phyloP scores from a whole-genome alignment of 805 yeast species.

The Metschnikowia cerradonensis region DNA sequence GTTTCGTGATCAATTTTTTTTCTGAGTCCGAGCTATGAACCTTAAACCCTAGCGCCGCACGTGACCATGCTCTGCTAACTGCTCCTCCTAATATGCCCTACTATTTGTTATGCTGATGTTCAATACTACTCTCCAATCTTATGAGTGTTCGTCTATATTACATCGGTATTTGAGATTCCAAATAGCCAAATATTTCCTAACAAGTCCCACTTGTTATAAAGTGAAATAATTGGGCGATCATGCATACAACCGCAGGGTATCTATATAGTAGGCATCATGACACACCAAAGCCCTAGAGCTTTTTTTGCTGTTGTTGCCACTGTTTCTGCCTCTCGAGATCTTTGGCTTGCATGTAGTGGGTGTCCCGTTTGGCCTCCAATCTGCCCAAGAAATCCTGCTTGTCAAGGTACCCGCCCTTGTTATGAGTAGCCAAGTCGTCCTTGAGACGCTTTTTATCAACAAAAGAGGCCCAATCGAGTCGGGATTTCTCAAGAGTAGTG shows the following conservation, averaged over 20 bases:
- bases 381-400: conserved; percentile 84
- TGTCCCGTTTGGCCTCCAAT: conserved; percentile 59
- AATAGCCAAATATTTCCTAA: no score
- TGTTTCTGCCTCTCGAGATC: conserved; percentile 29
- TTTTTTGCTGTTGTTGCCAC: conserved; percentile 17
- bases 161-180: no score
- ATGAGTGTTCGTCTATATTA: no score
- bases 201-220: no score
- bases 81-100: not conserved
- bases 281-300: not conserved
- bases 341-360: conserved; percentile 42
- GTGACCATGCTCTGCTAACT: not conserved
- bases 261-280: no score
- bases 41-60: not conserved
- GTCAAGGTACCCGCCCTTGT: conserved; percentile 87
- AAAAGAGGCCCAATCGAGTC: conserved; percentile 92
- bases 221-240: no score
- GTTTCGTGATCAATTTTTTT: not conserved
- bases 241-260: no score
- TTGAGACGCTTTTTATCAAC: conserved; percentile 82
- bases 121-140: not conserved
- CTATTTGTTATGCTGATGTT: not conserved
- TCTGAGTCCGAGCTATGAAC: not conserved
- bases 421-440: conserved; percentile 76
- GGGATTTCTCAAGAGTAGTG: conserved; percentile 87